phyloP scores from a whole-genome alignment of 75 land plant genomes.

The Chamaecyparis obtusa region DNA sequence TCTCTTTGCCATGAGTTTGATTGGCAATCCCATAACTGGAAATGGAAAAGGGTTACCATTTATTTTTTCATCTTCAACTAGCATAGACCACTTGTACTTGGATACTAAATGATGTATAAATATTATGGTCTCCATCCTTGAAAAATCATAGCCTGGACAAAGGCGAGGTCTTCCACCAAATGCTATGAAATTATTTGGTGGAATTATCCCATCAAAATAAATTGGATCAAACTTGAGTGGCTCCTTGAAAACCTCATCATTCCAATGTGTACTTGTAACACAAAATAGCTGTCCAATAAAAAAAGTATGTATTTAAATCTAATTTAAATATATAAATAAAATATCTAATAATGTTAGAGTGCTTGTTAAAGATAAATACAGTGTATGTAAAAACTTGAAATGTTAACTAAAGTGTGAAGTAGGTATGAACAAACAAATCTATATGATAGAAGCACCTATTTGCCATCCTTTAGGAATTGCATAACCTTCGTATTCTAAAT shows the following conservation, averaged over 20 bases:
- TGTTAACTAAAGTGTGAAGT: too few relatives aligned
- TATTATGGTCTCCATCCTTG: slow-evolving; percentile 48
- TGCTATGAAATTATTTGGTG: slow-evolving; percentile 46
- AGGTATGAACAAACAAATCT: too few relatives aligned
- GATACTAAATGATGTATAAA: slow-evolving; percentile 47
- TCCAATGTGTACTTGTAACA: slow-evolving; percentile 38
- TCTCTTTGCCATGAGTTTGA: slow-evolving; percentile 16
- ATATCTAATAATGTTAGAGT: background rate
- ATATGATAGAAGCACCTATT: too few relatives aligned
- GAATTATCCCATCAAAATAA: slow-evolving; percentile 37
- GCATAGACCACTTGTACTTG: slow-evolving; percentile 36
- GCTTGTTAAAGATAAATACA: too few relatives aligned
- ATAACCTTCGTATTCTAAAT: too few relatives aligned
- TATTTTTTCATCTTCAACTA: slow-evolving; percentile 27
- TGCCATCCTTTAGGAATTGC: too few relatives aligned
- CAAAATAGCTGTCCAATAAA: slow-evolving; percentile 40
- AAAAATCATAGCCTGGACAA: slow-evolving; percentile 65
- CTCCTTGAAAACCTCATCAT: slow-evolving; percentile 37
- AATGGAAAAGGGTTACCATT: slow-evolving; percentile 37
- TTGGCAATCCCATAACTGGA: slow-evolving; percentile 34
- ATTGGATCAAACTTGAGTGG: slow-evolving; percentile 55
- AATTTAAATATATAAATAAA: background rate
- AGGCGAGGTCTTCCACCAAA: slow-evolving; percentile 69
- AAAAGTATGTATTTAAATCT: too few relatives aligned
- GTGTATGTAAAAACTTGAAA: too few relatives aligned